phyloP scores from a whole-genome alignment of 2,329 filamentous ascomycete species.

The Talaromyces sp. region DNA sequence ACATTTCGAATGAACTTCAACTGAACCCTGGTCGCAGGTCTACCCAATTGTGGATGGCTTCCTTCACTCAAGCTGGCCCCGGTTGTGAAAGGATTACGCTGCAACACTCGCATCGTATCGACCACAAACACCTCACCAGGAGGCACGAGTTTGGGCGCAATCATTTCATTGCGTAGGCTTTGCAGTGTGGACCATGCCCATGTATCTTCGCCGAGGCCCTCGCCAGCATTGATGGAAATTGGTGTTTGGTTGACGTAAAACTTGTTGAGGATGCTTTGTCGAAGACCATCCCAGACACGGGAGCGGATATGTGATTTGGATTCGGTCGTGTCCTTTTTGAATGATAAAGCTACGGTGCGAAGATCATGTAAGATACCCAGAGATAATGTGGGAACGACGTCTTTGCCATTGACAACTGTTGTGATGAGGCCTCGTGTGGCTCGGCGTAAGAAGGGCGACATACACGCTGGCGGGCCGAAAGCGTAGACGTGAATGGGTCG shows the following conservation, averaged over 20 bases:
- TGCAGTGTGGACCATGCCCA: slow-evolving; percentile 69
- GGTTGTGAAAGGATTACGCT: slow-evolving; percentile 66
- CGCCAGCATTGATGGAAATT: slow-evolving; percentile 42
- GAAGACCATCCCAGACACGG: slow-evolving; percentile 64
- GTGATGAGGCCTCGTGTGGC: slow-evolving; percentile 73
- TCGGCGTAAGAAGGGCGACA: slow-evolving; percentile 66
- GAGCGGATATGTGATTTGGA: slow-evolving; percentile 65
- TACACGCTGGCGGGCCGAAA: slow-evolving; percentile 70
- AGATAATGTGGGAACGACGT: slow-evolving; percentile 70
- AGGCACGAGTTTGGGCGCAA: slow-evolving; percentile 66
- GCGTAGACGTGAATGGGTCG: slow-evolving; percentile 76
- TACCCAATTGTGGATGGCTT: slow-evolving; percentile 51
- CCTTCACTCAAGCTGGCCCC: slow-evolving; percentile 36
- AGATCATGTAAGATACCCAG: slow-evolving; percentile 72
- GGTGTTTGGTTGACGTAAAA: slow-evolving; percentile 55
- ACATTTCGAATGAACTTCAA: slow-evolving; percentile 70
- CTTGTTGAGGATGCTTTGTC: slow-evolving; percentile 59
- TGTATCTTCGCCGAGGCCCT: slow-evolving; percentile 58
- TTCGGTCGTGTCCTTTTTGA: slow-evolving; percentile 67
- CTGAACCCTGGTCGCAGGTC: slow-evolving; percentile 65
- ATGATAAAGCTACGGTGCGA: slow-evolving; percentile 67
- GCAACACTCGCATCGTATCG: slow-evolving; percentile 64
- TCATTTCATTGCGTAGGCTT: slow-evolving; percentile 64
- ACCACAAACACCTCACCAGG: slow-evolving; percentile 74
- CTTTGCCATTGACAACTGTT: slow-evolving; percentile 68